phyloP scores from a whole-genome alignment of 129 eudicot species.

The Daucus carota region DNA sequence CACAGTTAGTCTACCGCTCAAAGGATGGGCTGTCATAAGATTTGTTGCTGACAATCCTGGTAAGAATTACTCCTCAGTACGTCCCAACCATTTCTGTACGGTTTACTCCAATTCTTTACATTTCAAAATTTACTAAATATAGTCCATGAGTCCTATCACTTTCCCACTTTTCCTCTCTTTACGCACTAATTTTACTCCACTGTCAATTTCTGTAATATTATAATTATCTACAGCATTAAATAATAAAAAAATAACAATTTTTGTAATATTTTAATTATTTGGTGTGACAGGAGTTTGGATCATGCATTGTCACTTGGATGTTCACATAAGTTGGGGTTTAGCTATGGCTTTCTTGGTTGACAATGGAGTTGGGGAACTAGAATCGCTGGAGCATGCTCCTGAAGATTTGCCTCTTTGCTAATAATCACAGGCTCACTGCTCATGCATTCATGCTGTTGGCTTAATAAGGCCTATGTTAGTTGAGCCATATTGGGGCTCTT shows the following conservation, averaged over 20 bases:
- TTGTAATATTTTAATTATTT: neutral
- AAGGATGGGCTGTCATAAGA: constrained; percentile 38
- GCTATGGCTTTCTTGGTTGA: constrained; percentile 84
- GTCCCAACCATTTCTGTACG: no score
- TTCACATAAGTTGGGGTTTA: constrained; percentile 90
- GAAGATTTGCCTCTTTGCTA: constrained; percentile 69
- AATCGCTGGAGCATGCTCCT: constrained; percentile 63
- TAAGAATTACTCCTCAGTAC: no score
- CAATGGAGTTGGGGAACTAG: constrained; percentile 51
- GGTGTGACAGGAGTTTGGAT: constrained; percentile 65
- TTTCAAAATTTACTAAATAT: no score
- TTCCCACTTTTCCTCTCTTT: no score
- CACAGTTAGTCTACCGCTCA: constrained; percentile 22
- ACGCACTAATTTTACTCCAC: no score
- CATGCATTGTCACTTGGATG: constrained; percentile 97
- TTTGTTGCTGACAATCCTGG: constrained; percentile 50
- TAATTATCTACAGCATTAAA: no score
- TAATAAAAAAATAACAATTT: neutral
- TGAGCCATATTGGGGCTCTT: constrained; percentile 35
- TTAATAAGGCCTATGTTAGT: constrained; percentile 24
- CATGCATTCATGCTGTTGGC: constrained; percentile 10
- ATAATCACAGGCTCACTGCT: neutral
- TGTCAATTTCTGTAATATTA: no score
- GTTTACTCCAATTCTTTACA: no score
- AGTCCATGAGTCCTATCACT: no score